Base-by-base conservation (phyloP, 768 basidiomycete genomes). In the Galerina sulciceps region DNA sequence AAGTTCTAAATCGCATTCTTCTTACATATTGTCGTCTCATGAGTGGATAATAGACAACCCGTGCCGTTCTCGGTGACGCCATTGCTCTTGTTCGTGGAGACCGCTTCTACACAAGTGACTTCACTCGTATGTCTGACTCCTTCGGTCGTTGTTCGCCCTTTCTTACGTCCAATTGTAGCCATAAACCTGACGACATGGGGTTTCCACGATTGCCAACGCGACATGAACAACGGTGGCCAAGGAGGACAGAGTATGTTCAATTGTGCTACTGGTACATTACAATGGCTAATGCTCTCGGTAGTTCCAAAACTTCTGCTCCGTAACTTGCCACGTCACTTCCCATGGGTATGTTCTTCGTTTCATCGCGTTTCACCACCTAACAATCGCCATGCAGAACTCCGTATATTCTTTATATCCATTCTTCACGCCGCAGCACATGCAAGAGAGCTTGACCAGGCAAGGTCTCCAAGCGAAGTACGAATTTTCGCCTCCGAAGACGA, bases 61-160 rank as follows among this genome's bases (percentile, higher is more conserved):
- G 58, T 37, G 58, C 58, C 17, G 58, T 59, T 41, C 53, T 59
- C 10, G 58, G 58, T 34, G 58, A 59, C 42, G 58, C 58, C 15
- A 53, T 58, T 14, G 43, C 51, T 5, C 57, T 58, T 11, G 44
- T 58, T 26, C 50, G 57, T 14, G 57, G 57, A 13, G 57, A 58
- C 17, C 35, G 57, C 18, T 58, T 58, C 36, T 58, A 53, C 22
- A 58, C 57, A 4, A 58, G 51, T 11, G 57, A 58, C 36, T 47
- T 58, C 9, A 58, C 57, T 17, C 57, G 57, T 58, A 46, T 6
- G 57, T 58, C n/a, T 18, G 3, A 34, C 20, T 31, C 18, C 10
- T 23, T 26, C 0, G 40, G 4, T 5, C 18, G 13, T 22, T n/a
- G 1, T 18, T 13, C 13, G 51, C 1, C 26, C 18, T n/a, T 17